A percentile compares a stretch with the other conserved stretches of the same genome.
phyloP scores from a whole-genome alignment of 306 rosid species.

The Rosa rugosa region DNA sequence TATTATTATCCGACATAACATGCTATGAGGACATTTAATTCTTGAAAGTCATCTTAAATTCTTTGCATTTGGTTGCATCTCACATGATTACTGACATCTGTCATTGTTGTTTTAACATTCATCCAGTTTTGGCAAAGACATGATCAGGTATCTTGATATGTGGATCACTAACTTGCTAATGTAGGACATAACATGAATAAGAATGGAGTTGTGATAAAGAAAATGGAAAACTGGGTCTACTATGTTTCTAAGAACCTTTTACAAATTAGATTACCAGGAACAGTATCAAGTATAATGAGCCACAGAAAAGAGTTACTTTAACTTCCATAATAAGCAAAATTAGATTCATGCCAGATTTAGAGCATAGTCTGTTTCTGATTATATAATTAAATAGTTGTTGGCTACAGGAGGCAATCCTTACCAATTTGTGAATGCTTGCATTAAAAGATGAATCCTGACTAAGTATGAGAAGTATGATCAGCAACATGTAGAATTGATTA shows the following conservation, averaged over 20 bases:
- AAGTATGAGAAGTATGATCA: conserved; percentile 89
- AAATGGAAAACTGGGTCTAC: not conserved
- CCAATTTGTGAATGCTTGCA: conserved; percentile 97
- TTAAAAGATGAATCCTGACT: conserved; percentile 98
- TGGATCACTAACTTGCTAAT: not conserved
- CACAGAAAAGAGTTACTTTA: too few relatives aligned
- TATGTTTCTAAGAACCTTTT: too few relatives aligned
- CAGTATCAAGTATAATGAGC: not conserved
- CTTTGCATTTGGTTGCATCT: not conserved
- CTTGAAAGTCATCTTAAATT: not conserved
- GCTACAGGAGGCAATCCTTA: conserved; percentile 31
- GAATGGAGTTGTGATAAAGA: not conserved
- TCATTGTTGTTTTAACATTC: not conserved
- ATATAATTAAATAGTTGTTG: not conserved
- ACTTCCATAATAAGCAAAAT: too few relatives aligned
- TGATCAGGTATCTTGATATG: not conserved
- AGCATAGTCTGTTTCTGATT: too few relatives aligned
- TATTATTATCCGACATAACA: not conserved
- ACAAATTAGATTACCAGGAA: not conserved
- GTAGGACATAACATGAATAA: not conserved
- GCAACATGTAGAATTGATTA: conserved; percentile 96
- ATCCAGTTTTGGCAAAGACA: not conserved
- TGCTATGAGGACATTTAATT: not conserved
- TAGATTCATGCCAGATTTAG: too few relatives aligned
- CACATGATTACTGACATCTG: not conserved